Evolutionary conservation across 768 basidiomycete species (phyloP), one percentile per base, ranked within the genome.

Genomic region (Kwoniella botswanensis): DNA sequence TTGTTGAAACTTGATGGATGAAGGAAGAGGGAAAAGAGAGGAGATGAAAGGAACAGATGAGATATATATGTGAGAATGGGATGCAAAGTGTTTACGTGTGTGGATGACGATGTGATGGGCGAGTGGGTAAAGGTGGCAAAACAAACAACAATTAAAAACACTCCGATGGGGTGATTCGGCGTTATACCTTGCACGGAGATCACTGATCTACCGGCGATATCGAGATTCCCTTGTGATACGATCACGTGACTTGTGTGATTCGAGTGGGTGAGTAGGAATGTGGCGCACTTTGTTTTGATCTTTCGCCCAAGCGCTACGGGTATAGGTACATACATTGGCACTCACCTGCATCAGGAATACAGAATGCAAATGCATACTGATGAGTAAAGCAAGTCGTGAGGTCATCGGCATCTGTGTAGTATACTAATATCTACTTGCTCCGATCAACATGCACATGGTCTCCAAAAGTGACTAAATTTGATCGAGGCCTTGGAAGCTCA

Each of bases 131-230:
- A n/a, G 43, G 70, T 71, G 70, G 70, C 70, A 71, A 67, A 71
- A 42, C 21, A 65, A 29, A 60, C 10, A 66, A 41, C 53, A 50
- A 29, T 54, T 54, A 52, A 63, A 35, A 42, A 35, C 12, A n/a
- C n/a, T 15, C 7, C 35, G 26, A 59, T 52, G 18, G 44, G 21
- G 56, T 64, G 63, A 70, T 63, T 70, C 68, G 68, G 61, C 68
- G 68, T 63, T 63, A 63, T 54, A 56, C n/a, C 29, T 44, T 26
- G n/a, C 4, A 29, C 57, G 35, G 46, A 50, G 46, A n/a, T 56
- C 43, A 70, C 22, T n/a, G 57, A 26, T n/a, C 41, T 53, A 46
- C 24, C 71, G 71, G 71, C 67, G 71, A 42, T 72, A 72, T 68
- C 12, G 15, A 15, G 5, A 44, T 4, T 29, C 43, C 21, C 17